Base-by-base conservation (phyloP, 768 basidiomycete genomes). In the Rhodosporidiobolus odoratus region DNA sequence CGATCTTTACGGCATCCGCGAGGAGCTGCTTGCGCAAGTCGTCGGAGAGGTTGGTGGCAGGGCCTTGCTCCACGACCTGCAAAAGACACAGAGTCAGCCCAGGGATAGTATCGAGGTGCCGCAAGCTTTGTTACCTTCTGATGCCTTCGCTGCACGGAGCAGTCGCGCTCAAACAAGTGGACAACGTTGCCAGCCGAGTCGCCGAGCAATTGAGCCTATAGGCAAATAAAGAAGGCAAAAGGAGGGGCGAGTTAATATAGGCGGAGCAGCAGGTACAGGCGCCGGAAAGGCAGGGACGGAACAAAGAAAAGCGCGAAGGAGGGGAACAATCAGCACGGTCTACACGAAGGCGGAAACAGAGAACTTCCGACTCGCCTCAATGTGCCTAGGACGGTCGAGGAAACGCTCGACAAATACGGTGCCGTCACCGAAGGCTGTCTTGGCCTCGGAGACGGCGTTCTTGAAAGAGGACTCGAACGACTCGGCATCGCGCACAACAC, bases 331-430 rank as follows among this genome's bases (percentile, higher is more conserved):
- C n/a, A n/a, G n/a, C n/a, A n/a, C n/a, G n/a, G n/a, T n/a, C n/a
- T n/a, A n/a, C n/a, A n/a, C n/a, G n/a, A n/a, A n/a, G n/a, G n/a
- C n/a, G n/a, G n/a, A n/a, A n/a, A n/a, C n/a, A n/a, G n/a, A n/a
- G n/a, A n/a, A n/a, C n/a, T n/a, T n/a, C n/a, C n/a, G n/a, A n/a
- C n/a, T n/a, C 41, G 96, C 94, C 81, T 98, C 96, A 71, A 99
- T 98, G 80, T 99, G 96, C 75, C 92, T 87, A 16, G 96, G 96
- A 60, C 90, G 89, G 80, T 97, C 94, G 64, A 98, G 85, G 84
- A 92, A 93, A 76, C 94, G 92, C 78, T 98, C 96, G 78, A 98
- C 96, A 82, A 99, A 98, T 74, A 98, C 96, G 38, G 94, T 98
- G 40, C 96, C 96, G 77, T 99, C 92, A 63, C 96, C 96, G 78